phyloP scores from a whole-genome alignment of 2,329 filamentous ascomycete genomes.

The Hirsutella rhossiliensis region DNA sequence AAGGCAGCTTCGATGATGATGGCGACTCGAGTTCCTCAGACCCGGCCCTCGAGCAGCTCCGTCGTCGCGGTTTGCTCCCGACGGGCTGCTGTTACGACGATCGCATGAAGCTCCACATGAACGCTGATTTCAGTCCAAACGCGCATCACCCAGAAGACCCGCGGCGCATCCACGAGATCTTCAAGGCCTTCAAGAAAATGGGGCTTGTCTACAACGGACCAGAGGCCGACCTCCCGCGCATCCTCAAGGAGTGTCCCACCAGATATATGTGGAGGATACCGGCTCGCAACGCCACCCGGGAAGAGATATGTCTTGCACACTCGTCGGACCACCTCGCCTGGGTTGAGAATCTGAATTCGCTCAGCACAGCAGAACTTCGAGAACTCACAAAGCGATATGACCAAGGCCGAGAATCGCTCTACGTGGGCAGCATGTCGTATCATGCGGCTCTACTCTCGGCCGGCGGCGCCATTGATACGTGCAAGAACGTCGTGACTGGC shows the following conservation, averaged over 20 bases:
- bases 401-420: constrained; percentile 61
- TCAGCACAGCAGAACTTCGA: constrained; percentile 53
- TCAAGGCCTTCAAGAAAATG: constrained; percentile 72
- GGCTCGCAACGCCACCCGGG: constrained; percentile 62
- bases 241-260: constrained; percentile 41
- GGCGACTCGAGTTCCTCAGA: constrained; percentile 23
- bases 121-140: constrained; percentile 59
- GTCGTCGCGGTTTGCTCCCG: constrained; percentile 40
- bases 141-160: constrained; percentile 93
- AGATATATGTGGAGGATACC: constrained; percentile 65
- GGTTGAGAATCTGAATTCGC: constrained; percentile 47
- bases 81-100: constrained; percentile 84
- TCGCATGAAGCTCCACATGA: constrained; percentile 91
- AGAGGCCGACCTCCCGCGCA: constrained; percentile 38
- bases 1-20: constrained; percentile 21
- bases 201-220: constrained; percentile 60
- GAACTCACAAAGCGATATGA: constrained; percentile 50
- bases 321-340: constrained; percentile 66
- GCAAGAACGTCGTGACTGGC: constrained; percentile 74
- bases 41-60: constrained; percentile 24
- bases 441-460: constrained; percentile 73
- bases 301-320: constrained; percentile 75
- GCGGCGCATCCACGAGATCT: constrained; percentile 82
- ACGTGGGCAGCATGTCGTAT: constrained; percentile 73
- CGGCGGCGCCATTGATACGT: constrained; percentile 91